Evolutionary conservation across 805 yeast species (phyloP).

Genomic region (Zygoascus flipseniorum): DNA sequence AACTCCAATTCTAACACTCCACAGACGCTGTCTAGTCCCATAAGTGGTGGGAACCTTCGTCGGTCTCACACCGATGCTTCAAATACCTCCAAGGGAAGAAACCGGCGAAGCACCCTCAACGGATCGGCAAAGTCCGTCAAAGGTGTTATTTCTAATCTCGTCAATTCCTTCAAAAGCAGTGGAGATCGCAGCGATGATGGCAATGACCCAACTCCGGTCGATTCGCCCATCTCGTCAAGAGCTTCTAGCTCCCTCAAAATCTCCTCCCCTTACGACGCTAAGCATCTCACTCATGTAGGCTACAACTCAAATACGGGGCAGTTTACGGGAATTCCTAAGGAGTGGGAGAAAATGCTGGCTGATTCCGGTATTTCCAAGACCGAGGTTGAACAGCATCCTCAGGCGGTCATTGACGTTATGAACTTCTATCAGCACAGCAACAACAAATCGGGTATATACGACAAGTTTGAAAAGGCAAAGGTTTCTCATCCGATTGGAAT

Average conservation of each 20-base stretch:
- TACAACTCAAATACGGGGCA: conserved; percentile 76
- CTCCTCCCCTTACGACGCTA: conserved; percentile 85
- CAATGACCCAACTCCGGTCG: background rate
- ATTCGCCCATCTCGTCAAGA: background rate
- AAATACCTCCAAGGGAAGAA: conserved; percentile 5
- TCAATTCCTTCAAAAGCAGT: conserved; percentile 14
- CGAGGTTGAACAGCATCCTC: conserved; percentile 88
- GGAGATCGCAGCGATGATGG: conserved; percentile 1
- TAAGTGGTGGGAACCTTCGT: background rate
- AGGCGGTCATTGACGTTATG: conserved; percentile 86
- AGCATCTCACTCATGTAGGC: conserved; percentile 93
- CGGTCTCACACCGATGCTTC: conserved; percentile 6
- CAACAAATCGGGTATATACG: conserved; percentile 23
- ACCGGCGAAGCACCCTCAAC: conserved; percentile 16
- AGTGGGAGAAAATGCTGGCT: conserved; percentile 78
- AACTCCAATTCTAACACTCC: background rate
- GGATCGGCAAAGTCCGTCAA: conserved; percentile 14
- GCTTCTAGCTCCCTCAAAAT: conserved; percentile 37
- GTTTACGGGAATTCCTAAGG: conserved; percentile 85
- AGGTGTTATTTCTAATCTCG: conserved; percentile 20
- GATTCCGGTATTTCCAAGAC: conserved; percentile 82
- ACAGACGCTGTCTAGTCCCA: conserved; percentile 3
- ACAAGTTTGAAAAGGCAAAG: conserved; percentile 21
- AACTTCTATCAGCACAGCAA: conserved; percentile 50
- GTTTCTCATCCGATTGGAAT: background rate